Conservation (phyloP, 345 rosid genomes). For the Crucihimalaya himalaica region DNA sequence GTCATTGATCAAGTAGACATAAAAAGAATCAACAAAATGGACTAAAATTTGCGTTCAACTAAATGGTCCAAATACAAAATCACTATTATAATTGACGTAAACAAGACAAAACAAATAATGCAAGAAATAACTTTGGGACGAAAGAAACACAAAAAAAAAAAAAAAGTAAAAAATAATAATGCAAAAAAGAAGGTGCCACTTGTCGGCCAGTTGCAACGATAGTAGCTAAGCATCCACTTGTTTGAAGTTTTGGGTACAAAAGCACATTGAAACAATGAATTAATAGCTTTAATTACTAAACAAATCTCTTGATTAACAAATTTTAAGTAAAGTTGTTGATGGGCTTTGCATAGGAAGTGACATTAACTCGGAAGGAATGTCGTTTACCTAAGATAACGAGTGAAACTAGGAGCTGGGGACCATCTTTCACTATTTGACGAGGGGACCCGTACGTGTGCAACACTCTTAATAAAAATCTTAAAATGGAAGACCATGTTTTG, state of each 20-base stretch:
- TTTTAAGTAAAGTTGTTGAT: background rate
- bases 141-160: background rate
- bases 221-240: conserved; percentile 34
- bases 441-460: conserved; percentile 16
- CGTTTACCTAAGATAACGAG: background rate
- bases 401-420: conserved; percentile 32
- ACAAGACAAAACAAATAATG: background rate
- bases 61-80: conserved; percentile 12
- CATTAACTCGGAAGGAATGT: conserved; percentile 25
- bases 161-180: background rate
- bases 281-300: conserved; percentile 16
- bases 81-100: background rate
- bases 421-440: conserved; percentile 23
- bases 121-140: background rate
- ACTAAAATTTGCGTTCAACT: background rate
- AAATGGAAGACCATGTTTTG: no score
- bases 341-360: conserved; percentile 14
- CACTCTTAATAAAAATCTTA: background rate
- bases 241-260: conserved; percentile 47
- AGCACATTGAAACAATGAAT: conserved; percentile 32
- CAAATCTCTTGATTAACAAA: conserved; percentile 25
- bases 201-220: conserved; percentile 58
- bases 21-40: conserved; percentile 26
- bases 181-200: conserved; percentile 49
- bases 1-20: conserved; percentile 16